phyloP scores from a whole-genome alignment of 768 basidiomycete species.

The Dacryopinax spathularia region DNA sequence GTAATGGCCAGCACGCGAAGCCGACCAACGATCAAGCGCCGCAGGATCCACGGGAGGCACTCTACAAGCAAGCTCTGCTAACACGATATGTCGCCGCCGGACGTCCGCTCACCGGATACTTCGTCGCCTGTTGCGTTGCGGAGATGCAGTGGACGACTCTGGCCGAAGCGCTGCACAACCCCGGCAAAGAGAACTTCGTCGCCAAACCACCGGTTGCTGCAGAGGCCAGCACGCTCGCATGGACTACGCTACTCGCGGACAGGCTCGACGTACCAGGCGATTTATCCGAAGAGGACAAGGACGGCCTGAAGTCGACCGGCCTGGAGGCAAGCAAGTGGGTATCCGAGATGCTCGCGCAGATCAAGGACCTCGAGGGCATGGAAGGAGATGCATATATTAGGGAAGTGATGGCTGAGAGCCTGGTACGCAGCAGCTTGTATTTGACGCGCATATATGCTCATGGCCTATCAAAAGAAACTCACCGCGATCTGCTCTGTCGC shows the following conservation, averaged over 20 bases:
- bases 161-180: constrained; percentile 46
- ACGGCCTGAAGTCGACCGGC: constrained; percentile 35
- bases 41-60: background rate
- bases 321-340: constrained; percentile 60
- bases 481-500: constrained; percentile 69
- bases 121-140: constrained; percentile 76
- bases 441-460: background rate
- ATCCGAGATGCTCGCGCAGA: constrained; percentile 58
- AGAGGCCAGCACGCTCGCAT: constrained; percentile 22
- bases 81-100: constrained; percentile 61
- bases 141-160: constrained; percentile 77
- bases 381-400: constrained; percentile 79
- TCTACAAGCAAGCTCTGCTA: constrained; percentile 18
- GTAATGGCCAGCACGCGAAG: background rate
- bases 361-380: constrained; percentile 46
- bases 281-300: constrained; percentile 20
- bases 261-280: constrained; percentile 53
- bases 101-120: constrained; percentile 73
- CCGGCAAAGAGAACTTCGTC: constrained; percentile 19
- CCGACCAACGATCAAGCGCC: background rate
- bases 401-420: constrained; percentile 83
- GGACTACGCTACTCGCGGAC: constrained; percentile 62
- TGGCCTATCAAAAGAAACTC: constrained; percentile 57
- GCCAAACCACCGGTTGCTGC: background rate
- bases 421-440: constrained; percentile 56